A percentile compares a stretch with the other conserved stretches of the same genome.
phyloP scores from a whole-genome alignment of 495 filamentous ascomycete genomes.

The Monascus purpureus region DNA sequence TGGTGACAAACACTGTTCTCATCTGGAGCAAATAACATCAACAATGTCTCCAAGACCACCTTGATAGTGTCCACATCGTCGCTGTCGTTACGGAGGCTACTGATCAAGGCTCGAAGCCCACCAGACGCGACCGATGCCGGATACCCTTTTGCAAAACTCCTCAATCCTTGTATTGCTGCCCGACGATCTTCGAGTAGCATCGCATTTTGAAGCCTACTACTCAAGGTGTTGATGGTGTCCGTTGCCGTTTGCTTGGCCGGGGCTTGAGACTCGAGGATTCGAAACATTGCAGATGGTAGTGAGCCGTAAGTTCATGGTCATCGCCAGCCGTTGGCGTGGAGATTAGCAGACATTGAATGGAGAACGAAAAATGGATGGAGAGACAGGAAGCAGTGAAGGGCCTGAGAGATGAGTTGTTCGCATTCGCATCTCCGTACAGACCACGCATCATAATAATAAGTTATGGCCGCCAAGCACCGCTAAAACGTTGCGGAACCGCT shows the following conservation, averaged over 20 bases:
- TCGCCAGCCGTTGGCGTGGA: conserved; percentile 15
- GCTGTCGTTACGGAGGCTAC: conserved; percentile 67
- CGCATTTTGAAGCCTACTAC: conserved; percentile 69
- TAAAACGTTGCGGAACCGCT: too few species aligned
- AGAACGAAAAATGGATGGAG: not conserved
- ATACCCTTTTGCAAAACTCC: conserved; percentile 91
- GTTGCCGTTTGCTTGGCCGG: conserved; percentile 92
- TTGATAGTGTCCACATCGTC: conserved; percentile 97
- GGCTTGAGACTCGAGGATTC: conserved; percentile 70
- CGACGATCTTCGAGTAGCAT: conserved; percentile 89
- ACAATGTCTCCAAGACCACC: conserved; percentile 81
- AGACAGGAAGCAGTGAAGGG: not conserved
- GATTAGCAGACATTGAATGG: conserved; percentile 10
- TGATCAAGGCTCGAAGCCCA: conserved; percentile 72
- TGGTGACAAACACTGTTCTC: conserved; percentile 44
- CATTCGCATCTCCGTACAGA: too few species aligned
- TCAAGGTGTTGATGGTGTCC: conserved; percentile 82
- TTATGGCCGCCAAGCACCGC: too few species aligned
- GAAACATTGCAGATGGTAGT: conserved; percentile 52
- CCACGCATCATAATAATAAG: too few species aligned
- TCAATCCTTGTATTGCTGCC: conserved; percentile 78
- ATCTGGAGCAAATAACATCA: conserved; percentile 79
- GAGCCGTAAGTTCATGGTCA: conserved; percentile 33
- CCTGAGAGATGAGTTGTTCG: not conserved
- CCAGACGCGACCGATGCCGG: conserved; percentile 94